Evolutionary conservation across 2,329 filamentous ascomycete species (phyloP), one percentile per base, ranked within the genome.

Genomic region (Penicillium rolfsii): DNA sequence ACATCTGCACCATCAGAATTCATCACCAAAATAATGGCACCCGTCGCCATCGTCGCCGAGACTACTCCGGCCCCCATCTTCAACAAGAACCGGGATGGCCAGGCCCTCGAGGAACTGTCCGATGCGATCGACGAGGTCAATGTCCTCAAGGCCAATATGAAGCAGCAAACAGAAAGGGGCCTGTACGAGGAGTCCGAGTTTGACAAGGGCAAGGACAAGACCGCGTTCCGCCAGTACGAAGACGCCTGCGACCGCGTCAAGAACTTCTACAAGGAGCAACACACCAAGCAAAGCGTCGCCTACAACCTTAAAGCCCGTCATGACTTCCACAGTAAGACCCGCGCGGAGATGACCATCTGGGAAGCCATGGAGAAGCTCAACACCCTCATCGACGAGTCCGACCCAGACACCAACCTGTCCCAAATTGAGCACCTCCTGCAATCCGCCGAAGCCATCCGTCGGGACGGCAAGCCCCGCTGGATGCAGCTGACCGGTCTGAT

Each of bases 391-490:
- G 93, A 97, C 79, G 91, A 96, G 78, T 93, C 89, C 22, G 93
- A 97, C 80, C 93, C 93, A 1, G 92, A 97, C 80, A 96, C 93
- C 49, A 87, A 86, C 52, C 87, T 97, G 64, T 89, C 87, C 30
- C 93, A 96, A 81, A 96, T 96, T 74, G 90, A 96, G 79, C 93
- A 96, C 77, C 84, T 96, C 33, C 85, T 96, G 16, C 93, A 97
- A 76, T 89, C 90, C 19, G 93, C 93, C 56, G 93, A 97, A 79
- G 93, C 92, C 14, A 95, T 96, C 74, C 89, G 92, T 33, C 87
- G 90, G 52, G 93, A 96, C 74, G 79, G 78, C 54, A 80, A 80
- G 67, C 79, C 79, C 19, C 72, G 79, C 59, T 81, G 79, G 79
- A 81, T 81, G 79, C 79, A 81, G 59, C 70, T 81, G 28, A 81